Evolutionary conservation across 768 basidiomycete genomes (phyloP).

Genomic region (Hydnomerulius pinastri): DNA sequence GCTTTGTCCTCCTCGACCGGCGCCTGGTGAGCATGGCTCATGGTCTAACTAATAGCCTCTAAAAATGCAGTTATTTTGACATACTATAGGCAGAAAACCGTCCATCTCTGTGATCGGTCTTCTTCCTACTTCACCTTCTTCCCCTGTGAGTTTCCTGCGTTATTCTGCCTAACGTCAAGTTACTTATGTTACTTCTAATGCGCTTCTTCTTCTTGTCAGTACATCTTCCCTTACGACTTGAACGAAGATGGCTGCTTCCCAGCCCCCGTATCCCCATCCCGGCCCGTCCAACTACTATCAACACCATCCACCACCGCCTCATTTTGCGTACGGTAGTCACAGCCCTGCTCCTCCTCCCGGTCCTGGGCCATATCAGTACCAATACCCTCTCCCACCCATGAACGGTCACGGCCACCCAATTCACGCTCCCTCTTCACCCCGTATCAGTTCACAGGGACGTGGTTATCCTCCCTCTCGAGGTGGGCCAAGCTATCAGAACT

Average conservation of each 20-base stretch:
- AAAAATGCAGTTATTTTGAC: neutral
- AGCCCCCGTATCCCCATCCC: constrained; percentile 29
- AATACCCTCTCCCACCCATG: constrained; percentile 44
- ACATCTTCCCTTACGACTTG: neutral
- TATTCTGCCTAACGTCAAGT: neutral
- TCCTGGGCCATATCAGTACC: constrained; percentile 35
- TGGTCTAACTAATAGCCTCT: neutral
- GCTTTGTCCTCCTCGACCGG: neutral
- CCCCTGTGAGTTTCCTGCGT: neutral
- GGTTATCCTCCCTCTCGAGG: constrained; percentile 39
- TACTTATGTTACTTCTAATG: neutral
- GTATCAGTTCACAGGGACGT: constrained; percentile 35
- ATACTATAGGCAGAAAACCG: neutral
- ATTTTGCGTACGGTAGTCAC: constrained; percentile 33
- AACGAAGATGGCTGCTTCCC: constrained; percentile 24
- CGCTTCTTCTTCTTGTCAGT: constrained; percentile 9
- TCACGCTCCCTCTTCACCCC: constrained; percentile 39
- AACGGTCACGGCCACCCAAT: constrained; percentile 38
- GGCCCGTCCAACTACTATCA: constrained; percentile 29
- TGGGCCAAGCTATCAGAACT: constrained; percentile 40
- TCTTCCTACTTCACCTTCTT: neutral
- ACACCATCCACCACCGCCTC: constrained; percentile 24
- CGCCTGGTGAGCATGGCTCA: neutral
- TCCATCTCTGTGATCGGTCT: neutral
- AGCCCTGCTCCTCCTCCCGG: constrained; percentile 29